Evolutionary conservation across 1,284 basidiomycete genomes (phyloP), one percentile per base, ranked within the genome.

Genomic region (Ustilago curta): DNA sequence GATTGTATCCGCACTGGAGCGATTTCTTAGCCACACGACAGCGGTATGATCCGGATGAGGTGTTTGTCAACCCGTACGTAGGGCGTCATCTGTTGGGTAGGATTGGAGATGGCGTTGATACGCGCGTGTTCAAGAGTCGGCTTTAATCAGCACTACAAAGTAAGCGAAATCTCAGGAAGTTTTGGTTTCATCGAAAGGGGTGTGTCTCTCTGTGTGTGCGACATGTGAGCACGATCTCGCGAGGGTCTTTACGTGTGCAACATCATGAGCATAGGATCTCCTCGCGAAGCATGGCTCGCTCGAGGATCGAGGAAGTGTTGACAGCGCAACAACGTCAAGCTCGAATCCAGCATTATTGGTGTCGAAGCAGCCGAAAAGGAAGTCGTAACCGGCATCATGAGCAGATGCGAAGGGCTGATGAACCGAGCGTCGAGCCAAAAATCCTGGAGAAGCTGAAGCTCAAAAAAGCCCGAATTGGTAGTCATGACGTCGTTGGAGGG

Each of bases 1-100:
- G 83, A 67, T 86, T 93, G 27, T 99, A 97, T 85, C 93, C 95
- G 31, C 89, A 89, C 63, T 95, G 96, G 85, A 89, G 90, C 76
- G 91, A 94, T 72, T 98, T 95, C 86, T 86, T 91, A 27, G 82
- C 85, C 18, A 89, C 95, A 31, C 85, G 96, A 43, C 84, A 90
- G 45, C 84, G 88, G 12, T 91, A 92, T 39, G 96, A 99, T 86
- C 93, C 95, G 0, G 82, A 88, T 52, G 92, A 92, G 45, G 86
- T 93, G 58, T 92, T 97, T 87, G 80, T 87, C 43, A 88, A 88
- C 61, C 87, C 87, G 51, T 89, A 89, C 73, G 85, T 88, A 1
- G 78, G 86, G 54, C 77, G 89, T 27, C 88, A 89, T 76, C 78
- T 89, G 37, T 79, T 88, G 1, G 88, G 87, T 1, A 85, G 86